Conservation (phyloP, 2,329 filamentous ascomycete genomes). For the Calonectria ilicicola region DNA sequence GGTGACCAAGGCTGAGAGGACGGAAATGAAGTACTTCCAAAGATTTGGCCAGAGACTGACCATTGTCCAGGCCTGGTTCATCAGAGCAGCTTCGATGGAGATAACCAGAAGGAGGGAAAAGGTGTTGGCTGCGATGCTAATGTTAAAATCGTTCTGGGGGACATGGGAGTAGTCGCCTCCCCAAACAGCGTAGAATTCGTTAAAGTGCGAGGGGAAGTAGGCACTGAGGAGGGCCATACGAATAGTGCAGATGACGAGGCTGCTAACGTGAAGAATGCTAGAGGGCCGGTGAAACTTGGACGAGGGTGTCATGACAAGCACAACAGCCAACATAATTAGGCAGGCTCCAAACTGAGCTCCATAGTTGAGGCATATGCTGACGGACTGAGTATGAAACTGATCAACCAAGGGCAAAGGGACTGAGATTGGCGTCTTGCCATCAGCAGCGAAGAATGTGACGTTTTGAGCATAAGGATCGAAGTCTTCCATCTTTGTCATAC, state of each 20-base stretch:
- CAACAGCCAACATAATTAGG: constrained; percentile 71
- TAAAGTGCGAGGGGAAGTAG: constrained; percentile 71
- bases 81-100: constrained; percentile 59
- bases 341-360: constrained; percentile 78
- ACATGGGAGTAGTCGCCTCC: constrained; percentile 66
- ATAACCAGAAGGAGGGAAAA: constrained; percentile 59
- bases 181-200: constrained; percentile 71
- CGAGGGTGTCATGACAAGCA: constrained; percentile 74
- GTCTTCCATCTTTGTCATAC: constrained; percentile 32
- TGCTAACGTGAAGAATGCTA: constrained; percentile 73
- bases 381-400: constrained; percentile 44
- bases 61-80: constrained; percentile 66
- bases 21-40: constrained; percentile 47
- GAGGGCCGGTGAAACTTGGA: constrained; percentile 74
- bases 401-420: constrained; percentile 51
- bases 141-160: constrained; percentile 48
- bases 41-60: constrained; percentile 59
- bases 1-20: constrained; percentile 51
- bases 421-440: constrained; percentile 46
- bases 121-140: constrained; percentile 54
- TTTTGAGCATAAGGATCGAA: constrained; percentile 53
- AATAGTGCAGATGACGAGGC: constrained; percentile 70
- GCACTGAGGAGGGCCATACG: constrained; percentile 68
- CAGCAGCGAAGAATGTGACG: constrained; percentile 48
- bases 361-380: constrained; percentile 69